Conservation (phyloP, 768 basidiomycete genomes). For the Hemileccinum impolitum region DNA sequence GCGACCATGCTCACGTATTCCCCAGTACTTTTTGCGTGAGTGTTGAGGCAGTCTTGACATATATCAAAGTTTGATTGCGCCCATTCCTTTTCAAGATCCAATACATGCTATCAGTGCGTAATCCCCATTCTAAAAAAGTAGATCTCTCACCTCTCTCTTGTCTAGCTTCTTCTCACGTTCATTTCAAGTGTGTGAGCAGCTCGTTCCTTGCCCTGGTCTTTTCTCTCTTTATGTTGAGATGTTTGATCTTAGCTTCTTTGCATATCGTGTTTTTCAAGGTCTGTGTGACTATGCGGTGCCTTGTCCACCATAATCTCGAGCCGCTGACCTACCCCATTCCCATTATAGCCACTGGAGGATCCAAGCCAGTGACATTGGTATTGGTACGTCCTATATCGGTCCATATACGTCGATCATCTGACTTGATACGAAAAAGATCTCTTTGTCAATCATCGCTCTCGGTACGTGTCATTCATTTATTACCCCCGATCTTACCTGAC, state of each 20-base stretch:
- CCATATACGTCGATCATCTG: neutral
- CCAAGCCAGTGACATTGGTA: conserved; percentile 6
- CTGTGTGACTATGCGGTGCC: neutral
- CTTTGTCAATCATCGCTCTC: conserved; percentile 17
- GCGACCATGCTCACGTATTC: conserved; percentile 2
- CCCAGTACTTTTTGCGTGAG: conserved; percentile 31
- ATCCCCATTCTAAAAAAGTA: neutral
- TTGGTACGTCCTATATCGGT: conserved; percentile 15
- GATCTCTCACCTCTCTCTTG: neutral
- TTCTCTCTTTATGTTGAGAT: neutral
- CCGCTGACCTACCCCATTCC: neutral
- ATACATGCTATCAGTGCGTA: conserved; percentile 23
- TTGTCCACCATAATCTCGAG: neutral
- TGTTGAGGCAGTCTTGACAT: neutral
- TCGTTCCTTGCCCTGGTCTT: neutral
- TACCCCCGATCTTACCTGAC: conserved; percentile 12
- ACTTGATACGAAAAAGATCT: conserved; percentile 10
- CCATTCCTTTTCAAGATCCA: conserved; percentile 20
- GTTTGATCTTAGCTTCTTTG: conserved; percentile 21
- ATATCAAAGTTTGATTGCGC: neutral
- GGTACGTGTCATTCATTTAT: conserved; percentile 13
- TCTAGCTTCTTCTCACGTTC: conserved; percentile 25
- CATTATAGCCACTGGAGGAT: conserved; percentile 20
- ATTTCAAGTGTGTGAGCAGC: conserved; percentile 25
- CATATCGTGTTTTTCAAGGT: conserved; percentile 24